Evolutionary conservation across 257 asterid genomes (phyloP), one percentile per base, ranked within the genome.

Genomic region (Gentiana macrophylla): DNA sequence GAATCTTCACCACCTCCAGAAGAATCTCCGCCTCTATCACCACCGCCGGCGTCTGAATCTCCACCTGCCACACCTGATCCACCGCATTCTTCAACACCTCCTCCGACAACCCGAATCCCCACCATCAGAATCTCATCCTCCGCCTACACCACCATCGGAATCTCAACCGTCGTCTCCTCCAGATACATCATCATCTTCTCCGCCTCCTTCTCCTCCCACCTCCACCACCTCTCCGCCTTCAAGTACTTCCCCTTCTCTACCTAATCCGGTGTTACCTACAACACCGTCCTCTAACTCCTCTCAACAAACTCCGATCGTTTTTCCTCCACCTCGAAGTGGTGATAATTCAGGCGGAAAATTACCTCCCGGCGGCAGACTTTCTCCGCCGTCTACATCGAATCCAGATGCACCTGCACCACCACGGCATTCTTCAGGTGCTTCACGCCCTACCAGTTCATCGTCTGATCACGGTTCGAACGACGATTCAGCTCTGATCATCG

Each of bases 51-150:
- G 1, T 34, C 56, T 3, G 35, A 61, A 2, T 24, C 59, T 11
- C 55, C 63, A 10, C 10, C 1, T 2, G 12, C 7, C 2, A n/a
- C 3, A 5, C 3, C 32, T 0, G 12, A 36, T 0, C 13, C 75
- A 11, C 43, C 67, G 1, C 43, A 72, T 36, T 54, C 79, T 6
- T 44, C 69, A 1, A 32, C 71, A 8, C 68, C 82, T 12, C 49
- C 72, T 4, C 61, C 62, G 6, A 24, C 24, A 24, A 24, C 24
- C n/a, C 24, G 24, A 24, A 24, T 49, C 46, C 15, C 10, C 60
- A 33, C 34, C 12, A 11, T 24, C 76, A 4, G 13, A 32, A 4
- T 47, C 63, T 24, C 53, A 71, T 6, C 51, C 67, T 3, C 45
- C 73, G 1, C 44, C 59, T 2, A 37, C 78, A 2, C 11, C 70